phyloP scores from a whole-genome alignment of 495 filamentous ascomycete species.

The Delitschia confertaspora region DNA sequence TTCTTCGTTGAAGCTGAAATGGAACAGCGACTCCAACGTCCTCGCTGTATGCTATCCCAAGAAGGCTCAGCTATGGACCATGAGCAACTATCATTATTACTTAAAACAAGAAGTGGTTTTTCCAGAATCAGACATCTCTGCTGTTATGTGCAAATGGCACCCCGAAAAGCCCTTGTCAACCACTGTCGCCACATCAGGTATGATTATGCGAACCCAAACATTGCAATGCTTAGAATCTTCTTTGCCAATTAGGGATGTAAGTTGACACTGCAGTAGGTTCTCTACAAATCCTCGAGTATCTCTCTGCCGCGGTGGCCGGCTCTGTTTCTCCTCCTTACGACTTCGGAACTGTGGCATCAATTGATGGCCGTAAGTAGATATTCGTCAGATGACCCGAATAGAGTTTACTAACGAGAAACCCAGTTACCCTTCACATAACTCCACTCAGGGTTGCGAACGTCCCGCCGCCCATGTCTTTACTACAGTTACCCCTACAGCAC shows the following conservation, averaged over 20 bases:
- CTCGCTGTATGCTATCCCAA: conserved; percentile 71
- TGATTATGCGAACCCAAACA: not conserved
- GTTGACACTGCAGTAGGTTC: conserved; percentile 25
- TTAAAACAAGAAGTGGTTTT: conserved; percentile 73
- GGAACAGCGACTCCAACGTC: conserved; percentile 88
- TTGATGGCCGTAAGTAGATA: conserved; percentile 61
- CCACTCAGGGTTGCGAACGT: conserved; percentile 75
- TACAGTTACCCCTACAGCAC: conserved; percentile 55
- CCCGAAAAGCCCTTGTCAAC: conserved; percentile 65
- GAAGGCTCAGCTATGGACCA: conserved; percentile 87
- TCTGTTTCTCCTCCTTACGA: conserved; percentile 65
- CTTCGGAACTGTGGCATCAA: conserved; percentile 72
- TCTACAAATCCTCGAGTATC: conserved; percentile 58
- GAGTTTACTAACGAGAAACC: conserved; percentile 11
- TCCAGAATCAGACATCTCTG: not conserved
- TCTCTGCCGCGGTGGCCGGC: conserved; percentile 57
- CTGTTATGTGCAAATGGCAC: conserved; percentile 53
- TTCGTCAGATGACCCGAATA: no score
- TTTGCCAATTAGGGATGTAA: not conserved
- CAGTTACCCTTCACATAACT: conserved; percentile 67
- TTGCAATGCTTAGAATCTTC: no score
- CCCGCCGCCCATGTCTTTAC: conserved; percentile 85
- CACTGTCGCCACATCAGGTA: conserved; percentile 26
- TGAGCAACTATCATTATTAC: conserved; percentile 96
- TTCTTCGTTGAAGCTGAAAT: conserved; percentile 56